These are phyloP conservation scores for Hypoxylon intermedium DNA, from an alignment of 495 filamentous ascomycete genomes.

Conservation along the genomic window DNA sequence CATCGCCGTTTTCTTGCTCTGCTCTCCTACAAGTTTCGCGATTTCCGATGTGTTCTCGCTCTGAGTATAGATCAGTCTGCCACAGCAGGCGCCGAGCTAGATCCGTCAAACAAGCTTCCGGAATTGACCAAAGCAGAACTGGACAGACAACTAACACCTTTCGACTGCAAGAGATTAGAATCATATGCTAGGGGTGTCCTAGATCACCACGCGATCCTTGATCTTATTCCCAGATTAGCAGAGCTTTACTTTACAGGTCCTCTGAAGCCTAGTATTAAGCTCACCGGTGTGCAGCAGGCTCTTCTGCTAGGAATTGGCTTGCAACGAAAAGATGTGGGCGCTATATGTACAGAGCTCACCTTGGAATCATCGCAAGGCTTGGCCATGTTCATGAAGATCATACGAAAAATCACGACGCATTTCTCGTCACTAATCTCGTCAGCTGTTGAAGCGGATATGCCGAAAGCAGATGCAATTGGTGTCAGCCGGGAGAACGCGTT, in stretches of 20 bases:
- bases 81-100: slow-evolving; percentile 71
- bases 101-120: slow-evolving; percentile 53
- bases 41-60: slow-evolving; percentile 80
- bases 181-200: slow-evolving; percentile 95
- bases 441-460: slow-evolving; percentile 74
- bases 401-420: slow-evolving; percentile 81
- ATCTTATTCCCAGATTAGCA: slow-evolving; percentile 84
- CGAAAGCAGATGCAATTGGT: slow-evolving; percentile 60
- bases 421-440: slow-evolving; percentile 78
- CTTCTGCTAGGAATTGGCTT: slow-evolving; percentile 89
- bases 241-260: slow-evolving; percentile 82
- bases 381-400: slow-evolving; percentile 95
- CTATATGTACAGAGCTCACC: slow-evolving; percentile 79
- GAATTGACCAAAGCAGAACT: slow-evolving; percentile 74
- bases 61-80: slow-evolving; percentile 90
- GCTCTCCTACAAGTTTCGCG: slow-evolving; percentile 88
- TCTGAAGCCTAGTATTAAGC: slow-evolving; percentile 67
- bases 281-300: slow-evolving; percentile 80
- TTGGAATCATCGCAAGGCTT: slow-evolving; percentile 80
- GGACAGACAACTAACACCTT: slow-evolving; percentile 80
- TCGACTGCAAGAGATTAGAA: slow-evolving; percentile 92
- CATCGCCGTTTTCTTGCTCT: slow-evolving; percentile 87
- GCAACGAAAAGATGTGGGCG: slow-evolving; percentile 84
- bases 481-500: slow-evolving; percentile 62
- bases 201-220: slow-evolving; percentile 96